Conservation (phyloP, 164 flowering plant genomes). For the Chimonanthus praecox region DNA sequence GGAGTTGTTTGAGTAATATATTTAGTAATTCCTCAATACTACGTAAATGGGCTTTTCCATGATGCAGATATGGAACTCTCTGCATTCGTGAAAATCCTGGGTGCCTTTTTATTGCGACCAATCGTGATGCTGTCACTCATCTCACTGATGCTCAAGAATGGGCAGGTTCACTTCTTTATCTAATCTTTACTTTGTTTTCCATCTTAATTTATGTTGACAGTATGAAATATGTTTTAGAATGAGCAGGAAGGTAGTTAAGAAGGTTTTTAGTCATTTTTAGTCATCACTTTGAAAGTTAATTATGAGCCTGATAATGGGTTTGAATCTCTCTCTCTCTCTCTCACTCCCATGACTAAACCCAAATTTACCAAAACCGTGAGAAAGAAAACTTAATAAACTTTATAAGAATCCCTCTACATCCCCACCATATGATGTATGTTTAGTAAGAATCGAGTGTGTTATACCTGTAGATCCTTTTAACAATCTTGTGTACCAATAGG, state of each 20-base stretch:
- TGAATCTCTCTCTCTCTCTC: too few relatives aligned
- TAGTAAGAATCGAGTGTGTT: too few relatives aligned
- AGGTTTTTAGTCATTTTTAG: not conserved
- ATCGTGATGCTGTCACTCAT: slow-evolving; percentile 98
- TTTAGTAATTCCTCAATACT: not conserved
- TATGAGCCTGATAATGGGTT: too few relatives aligned
- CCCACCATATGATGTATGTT: too few relatives aligned
- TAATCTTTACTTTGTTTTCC: not conserved
- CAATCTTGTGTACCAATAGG: too few relatives aligned
- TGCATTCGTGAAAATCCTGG: slow-evolving; percentile 98
- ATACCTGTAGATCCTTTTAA: too few relatives aligned
- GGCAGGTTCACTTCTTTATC: slow-evolving; percentile 64
- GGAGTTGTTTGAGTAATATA: too few relatives aligned
- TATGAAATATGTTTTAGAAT: not conserved
- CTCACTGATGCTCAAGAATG: slow-evolving; percentile 99
- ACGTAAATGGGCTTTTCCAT: not conserved
- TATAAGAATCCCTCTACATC: too few relatives aligned
- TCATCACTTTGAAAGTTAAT: too few relatives aligned
- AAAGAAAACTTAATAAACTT: too few relatives aligned
- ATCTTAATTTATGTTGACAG: not conserved
- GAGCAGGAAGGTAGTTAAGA: not conserved
- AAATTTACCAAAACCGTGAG: too few relatives aligned
- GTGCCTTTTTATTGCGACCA: slow-evolving; percentile 97
- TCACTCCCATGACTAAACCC: too few relatives aligned
- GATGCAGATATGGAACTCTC: slow-evolving; percentile 82